Percentiles rank a stretch among this genome's conserved stretches.
Evolutionary conservation across 1,139 yeast genomes (phyloP).

Genomic region (Pichia norvegensis): DNA sequence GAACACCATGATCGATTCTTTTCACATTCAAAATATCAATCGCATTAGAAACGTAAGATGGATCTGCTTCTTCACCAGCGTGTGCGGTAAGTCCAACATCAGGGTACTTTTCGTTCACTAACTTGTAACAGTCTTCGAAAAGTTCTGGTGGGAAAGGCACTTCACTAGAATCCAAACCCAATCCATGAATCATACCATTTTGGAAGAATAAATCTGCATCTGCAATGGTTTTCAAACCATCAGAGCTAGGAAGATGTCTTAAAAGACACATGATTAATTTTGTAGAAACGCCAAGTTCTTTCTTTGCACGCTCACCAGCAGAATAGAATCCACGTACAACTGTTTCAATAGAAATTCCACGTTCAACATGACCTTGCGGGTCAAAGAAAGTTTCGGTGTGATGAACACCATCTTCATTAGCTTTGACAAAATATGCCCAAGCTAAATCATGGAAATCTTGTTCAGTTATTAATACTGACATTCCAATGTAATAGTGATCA

Average conservation of each 20-base stretch:
- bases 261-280: conserved; percentile 72
- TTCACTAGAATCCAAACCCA: conserved; percentile 74
- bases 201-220: conserved; percentile 43
- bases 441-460: conserved; percentile 69
- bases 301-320: conserved; percentile 54
- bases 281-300: conserved; percentile 52
- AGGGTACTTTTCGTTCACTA: conserved; percentile 39
- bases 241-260: conserved; percentile 58
- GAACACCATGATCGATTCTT: conserved; percentile 75
- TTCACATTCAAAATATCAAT: conserved; percentile 52
- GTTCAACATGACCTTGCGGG: conserved; percentile 73
- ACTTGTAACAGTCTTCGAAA: conserved; percentile 52
- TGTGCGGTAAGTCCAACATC: conserved; percentile 65
- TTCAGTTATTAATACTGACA: conserved; percentile 58
- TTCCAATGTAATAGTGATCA: conserved; percentile 71
- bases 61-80: conserved; percentile 84
- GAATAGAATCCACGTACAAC: conserved; percentile 58
- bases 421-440: conserved; percentile 60
- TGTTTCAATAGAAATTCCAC: conserved; percentile 51
- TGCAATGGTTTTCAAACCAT: conserved; percentile 50
- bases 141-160: conserved; percentile 65
- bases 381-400: conserved; percentile 64
- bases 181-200: conserved; percentile 54
- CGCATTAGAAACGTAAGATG: conserved; percentile 50
- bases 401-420: conserved; percentile 50